Conservation (phyloP, 2,329 filamentous ascomycete species). For the Akanthomyces muscarius region DNA sequence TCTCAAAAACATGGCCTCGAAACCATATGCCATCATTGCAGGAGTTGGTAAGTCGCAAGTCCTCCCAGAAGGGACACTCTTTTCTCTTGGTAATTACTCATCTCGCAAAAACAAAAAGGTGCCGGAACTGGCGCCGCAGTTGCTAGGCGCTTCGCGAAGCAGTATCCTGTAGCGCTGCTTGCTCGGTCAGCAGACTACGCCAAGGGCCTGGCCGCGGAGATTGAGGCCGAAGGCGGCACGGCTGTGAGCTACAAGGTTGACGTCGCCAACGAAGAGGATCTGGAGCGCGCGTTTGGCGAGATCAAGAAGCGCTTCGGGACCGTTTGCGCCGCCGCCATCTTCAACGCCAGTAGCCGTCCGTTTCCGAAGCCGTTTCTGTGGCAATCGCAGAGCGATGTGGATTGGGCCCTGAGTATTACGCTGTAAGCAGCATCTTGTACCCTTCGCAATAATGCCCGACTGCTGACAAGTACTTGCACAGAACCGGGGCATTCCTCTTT, state of each 20-base stretch:
- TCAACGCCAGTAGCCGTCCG: conserved; percentile 17
- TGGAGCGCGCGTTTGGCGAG: conserved; percentile 1
- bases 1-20: neutral
- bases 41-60: conserved; percentile 13
- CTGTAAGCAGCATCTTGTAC: neutral
- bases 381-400: conserved; percentile 9
- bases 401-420: conserved; percentile 5
- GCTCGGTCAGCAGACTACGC: conserved; percentile 5
- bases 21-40: conserved; percentile 13
- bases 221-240: conserved; percentile 14
- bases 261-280: neutral
- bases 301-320: conserved; percentile 7
- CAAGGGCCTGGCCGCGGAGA: conserved; percentile 2
- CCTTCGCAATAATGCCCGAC: neutral
- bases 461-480: neutral
- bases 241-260: conserved; percentile 14
- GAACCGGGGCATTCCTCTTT: conserved; percentile 14
- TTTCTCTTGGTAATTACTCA: neutral
- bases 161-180: conserved; percentile 15
- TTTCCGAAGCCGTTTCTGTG: conserved; percentile 18
- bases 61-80: neutral
- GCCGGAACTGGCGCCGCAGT: conserved; percentile 15
- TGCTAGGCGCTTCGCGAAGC: conserved; percentile 11
- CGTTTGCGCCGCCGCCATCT: conserved; percentile 10
- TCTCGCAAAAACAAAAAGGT: neutral